Evolutionary conservation across 805 yeast species (phyloP).

Genomic region (Wickerhamiella bombiphila): DNA sequence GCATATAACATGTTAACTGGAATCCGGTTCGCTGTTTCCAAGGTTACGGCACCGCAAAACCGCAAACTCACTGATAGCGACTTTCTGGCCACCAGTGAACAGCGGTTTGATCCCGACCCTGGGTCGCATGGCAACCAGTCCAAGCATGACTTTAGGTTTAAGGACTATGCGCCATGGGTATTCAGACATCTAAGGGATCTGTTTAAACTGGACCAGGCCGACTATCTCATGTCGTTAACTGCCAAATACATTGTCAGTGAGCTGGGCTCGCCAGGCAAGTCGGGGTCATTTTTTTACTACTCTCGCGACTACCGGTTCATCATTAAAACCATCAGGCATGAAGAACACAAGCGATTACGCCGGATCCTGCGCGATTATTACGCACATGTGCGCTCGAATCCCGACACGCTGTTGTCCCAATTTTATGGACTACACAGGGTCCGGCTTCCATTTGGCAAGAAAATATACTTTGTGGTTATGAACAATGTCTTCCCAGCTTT

Average conservation of each 20-base stretch:
- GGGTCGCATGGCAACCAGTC: slow-evolving; percentile 85
- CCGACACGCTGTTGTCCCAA: slow-evolving; percentile 83
- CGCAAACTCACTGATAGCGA: slow-evolving; percentile 56
- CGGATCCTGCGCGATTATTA: slow-evolving; percentile 62
- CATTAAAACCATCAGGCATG: slow-evolving; percentile 86
- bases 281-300: slow-evolving; percentile 92
- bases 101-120: slow-evolving; percentile 64
- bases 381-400: slow-evolving; percentile 64
- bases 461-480: slow-evolving; percentile 90
- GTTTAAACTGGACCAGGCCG: slow-evolving; percentile 91
- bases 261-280: slow-evolving; percentile 89
- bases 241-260: slow-evolving; percentile 87
- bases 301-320: slow-evolving; percentile 87
- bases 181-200: slow-evolving; percentile 67
- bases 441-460: slow-evolving; percentile 69
- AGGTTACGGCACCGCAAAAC: slow-evolving; percentile 71
- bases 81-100: slow-evolving; percentile 56
- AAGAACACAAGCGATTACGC: slow-evolving; percentile 78
- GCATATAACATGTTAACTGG: slow-evolving; percentile 98
- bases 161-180: slow-evolving; percentile 90
- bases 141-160: slow-evolving; percentile 88
- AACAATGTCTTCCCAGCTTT: slow-evolving; percentile 93
- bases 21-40: slow-evolving; percentile 83
- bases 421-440: slow-evolving; percentile 91
- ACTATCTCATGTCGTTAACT: slow-evolving; percentile 79